Base-by-base conservation (phyloP, 2,329 filamentous ascomycete genomes). In the Microcera coccophila region DNA sequence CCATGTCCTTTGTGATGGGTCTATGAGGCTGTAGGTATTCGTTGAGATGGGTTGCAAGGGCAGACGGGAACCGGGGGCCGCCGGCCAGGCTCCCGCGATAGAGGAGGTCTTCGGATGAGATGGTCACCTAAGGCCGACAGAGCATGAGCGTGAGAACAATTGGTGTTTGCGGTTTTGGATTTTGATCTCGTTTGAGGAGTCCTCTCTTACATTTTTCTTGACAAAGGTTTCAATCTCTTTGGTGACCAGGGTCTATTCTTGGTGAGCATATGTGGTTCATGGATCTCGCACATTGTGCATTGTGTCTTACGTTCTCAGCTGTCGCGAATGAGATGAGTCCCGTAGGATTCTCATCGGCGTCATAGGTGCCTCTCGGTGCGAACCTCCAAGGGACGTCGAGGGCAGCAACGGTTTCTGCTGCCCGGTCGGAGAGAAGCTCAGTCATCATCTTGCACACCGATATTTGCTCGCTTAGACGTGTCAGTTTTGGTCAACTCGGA, bases 301-400 rank as follows among this genome's bases (percentile, higher is more conserved):
- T n/a, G 8, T 12, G 14, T n/a, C 39, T 4, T 36, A 55, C 63
- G 50, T 77, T 76, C 46, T 76, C 74, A 4, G 74, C 73, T 1
- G 73, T 63, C 1, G 68, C 70, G 20, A 78, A 68, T 4, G 70
- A 74, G 38, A 76, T 61, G 37, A 73, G 63, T 1, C 73, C 73
- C 8, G 57, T 48, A 1, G 65, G 63, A 22, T 70, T 71, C 4
- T 50, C 50, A 3, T 56, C 48, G 0, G 67, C 61, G 42, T 71
- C 55, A 55, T 72, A 77, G 2, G 53, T 58, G 5, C 50, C 57
- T 15, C 45, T 41, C 1, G 60, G 58, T 1, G 62, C 63, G 24
- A 64, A 66, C 34, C 59, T 57, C 63, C 63, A 67, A 2, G 64
- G 62, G 2, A 57, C 36, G 29, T 59, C 54, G 15, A 61, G 40